Evolutionary conservation across 2,329 filamentous ascomycete genomes (phyloP).

Genomic region (Knufia petricola): DNA sequence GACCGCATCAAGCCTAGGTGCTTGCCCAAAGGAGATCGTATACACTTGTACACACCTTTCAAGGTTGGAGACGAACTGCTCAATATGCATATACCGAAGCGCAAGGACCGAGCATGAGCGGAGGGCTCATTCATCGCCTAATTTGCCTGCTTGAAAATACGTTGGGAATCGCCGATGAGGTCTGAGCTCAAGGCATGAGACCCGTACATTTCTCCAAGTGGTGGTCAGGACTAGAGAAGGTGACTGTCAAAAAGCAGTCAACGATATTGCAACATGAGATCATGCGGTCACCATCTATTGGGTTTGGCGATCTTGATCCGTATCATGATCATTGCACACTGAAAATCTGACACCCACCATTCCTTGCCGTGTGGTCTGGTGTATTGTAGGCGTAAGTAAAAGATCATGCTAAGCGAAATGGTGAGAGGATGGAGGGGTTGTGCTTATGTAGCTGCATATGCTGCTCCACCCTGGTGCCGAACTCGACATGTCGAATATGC

Average conservation of each 20-base stretch:
- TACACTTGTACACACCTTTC: not conserved
- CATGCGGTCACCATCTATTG: too few species aligned
- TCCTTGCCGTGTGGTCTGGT: too few species aligned
- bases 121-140: not conserved
- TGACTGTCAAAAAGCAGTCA: too few species aligned
- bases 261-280: too few species aligned
- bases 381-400: not conserved
- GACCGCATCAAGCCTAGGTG: not conserved
- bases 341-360: too few species aligned
- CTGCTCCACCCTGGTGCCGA: not conserved
- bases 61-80: conserved; percentile 1
- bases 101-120: not conserved
- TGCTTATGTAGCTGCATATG: not conserved
- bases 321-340: too few species aligned
- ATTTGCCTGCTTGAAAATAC: not conserved
- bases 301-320: too few species aligned
- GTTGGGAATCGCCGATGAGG: not conserved
- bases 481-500: not conserved
- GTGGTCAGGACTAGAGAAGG: too few species aligned
- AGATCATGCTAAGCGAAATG: not conserved
- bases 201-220: not conserved
- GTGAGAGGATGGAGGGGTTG: not conserved
- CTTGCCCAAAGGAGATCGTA: not conserved
- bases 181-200: not conserved
- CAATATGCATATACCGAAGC: not conserved